Base-by-base conservation (phyloP, 352 stramenopile genomes). In the Phytophthora vignae region DNA sequence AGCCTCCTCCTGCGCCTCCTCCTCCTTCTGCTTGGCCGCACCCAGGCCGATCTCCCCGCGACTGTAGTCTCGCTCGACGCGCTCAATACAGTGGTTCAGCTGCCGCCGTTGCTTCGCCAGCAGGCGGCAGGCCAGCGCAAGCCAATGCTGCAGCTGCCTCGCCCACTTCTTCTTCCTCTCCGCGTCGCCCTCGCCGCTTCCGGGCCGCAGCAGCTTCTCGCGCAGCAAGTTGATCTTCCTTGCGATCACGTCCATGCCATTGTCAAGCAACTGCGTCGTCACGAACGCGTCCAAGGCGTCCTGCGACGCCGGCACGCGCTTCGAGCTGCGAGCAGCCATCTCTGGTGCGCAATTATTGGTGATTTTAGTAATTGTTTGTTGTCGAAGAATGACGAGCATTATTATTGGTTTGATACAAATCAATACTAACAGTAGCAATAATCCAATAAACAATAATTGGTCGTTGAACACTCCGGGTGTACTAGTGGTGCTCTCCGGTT, bases 231-330 rank as follows among this genome's bases (percentile, higher is more conserved):
- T 92, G 50, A 95, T 84, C 67, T 85, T 88, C n/a, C 38, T 64
- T 2, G 85, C 83, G 61, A 93, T 65, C 12, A 67, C 55, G 55
- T 95, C 86, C 86, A 95, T 93, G 62, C 78, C 76, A 67, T 95
- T 95, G 76, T 95, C 86, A 29, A 95, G 82, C 44, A 95, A 68
- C 63, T 95, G 88, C 44, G 81, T 81, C n/a, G 74, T 85, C 62
- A 93, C 78, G 75, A 95, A 94, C 60, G 77, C 71, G 52, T 93
- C 78, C 55, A 93, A 63, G 3, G 78, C 83, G 11, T 79, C 78
- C 72, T 94, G 83, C 62, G 86, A 82, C 42, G 60, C 69, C 27
- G 53, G 67, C 33, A 70, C 21, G 7, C 71, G 64, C 63, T 73
- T 78, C 25, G 27, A 31, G 33, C 12, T 55, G 14, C 9, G 38